Conservation (phyloP, 2,329 filamentous ascomycete genomes). For the Aureobasidium sp. region DNA sequence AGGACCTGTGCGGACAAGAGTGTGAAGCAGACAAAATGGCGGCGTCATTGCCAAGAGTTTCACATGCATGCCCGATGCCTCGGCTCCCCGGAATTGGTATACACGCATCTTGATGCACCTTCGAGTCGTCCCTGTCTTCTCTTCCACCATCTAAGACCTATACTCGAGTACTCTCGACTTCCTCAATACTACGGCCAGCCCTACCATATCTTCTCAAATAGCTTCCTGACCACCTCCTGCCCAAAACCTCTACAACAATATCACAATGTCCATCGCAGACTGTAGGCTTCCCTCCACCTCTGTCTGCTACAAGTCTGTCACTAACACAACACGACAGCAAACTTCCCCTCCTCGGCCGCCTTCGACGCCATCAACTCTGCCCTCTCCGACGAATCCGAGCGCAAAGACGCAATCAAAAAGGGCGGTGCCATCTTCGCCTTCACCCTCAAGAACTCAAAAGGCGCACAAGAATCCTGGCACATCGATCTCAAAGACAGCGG, state of each 20-base stretch:
- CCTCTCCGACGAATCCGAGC: conserved; percentile 64
- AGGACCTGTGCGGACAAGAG: background rate
- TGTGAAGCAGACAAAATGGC: background rate
- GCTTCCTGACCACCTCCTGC: no score
- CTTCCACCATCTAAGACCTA: background rate
- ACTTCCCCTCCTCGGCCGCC: conserved; percentile 79
- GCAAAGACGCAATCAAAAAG: conserved; percentile 83
- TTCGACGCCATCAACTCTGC: conserved; percentile 80
- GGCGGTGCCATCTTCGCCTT: conserved; percentile 85
- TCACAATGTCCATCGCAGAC: conserved; percentile 10
- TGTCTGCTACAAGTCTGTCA: background rate
- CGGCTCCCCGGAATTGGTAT: conserved; percentile 10
- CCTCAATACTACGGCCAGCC: background rate
- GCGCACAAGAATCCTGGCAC: conserved; percentile 80
- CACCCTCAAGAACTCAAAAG: conserved; percentile 78
- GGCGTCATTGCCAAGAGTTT: conserved; percentile 9
- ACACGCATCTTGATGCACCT: background rate
- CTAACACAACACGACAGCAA: background rate
- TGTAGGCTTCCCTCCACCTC: background rate
- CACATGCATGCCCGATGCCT: conserved; percentile 1
- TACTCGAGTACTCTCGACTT: background rate
- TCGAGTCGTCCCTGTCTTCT: background rate
- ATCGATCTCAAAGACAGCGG: conserved; percentile 92
- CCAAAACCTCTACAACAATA: background rate
- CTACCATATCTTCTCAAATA: background rate